Conservation (phyloP, 805 yeast species). For the Pichia nakasei region DNA sequence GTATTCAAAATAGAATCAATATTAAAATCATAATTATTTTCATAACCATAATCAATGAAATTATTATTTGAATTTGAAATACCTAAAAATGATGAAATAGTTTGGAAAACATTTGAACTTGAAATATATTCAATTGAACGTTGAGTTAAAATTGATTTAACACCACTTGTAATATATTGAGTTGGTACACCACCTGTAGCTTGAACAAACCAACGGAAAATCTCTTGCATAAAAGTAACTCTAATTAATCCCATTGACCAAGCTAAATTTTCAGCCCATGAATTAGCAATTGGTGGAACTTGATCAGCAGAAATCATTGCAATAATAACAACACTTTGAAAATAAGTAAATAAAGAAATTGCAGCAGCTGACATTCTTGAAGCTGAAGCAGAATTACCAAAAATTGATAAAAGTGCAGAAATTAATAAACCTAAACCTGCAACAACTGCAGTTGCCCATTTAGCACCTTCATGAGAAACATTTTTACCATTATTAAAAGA, state of each 20-base stretch:
- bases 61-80: conserved; percentile 8
- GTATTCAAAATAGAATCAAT: background rate
- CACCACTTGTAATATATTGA: conserved; percentile 50
- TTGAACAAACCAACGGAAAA: conserved; percentile 78
- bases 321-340: conserved; percentile 80
- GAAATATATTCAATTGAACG: conserved; percentile 25
- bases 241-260: conserved; percentile 93
- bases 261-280: conserved; percentile 87
- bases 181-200: conserved; percentile 85
- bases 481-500: conserved; percentile 70
- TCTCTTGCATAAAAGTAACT: conserved; percentile 72
- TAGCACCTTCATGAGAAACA: conserved; percentile 69
- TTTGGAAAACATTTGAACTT: conserved; percentile 14
- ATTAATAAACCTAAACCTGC: conserved; percentile 81
- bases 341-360: conserved; percentile 72
- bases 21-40: background rate
- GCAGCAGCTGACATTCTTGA: conserved; percentile 84
- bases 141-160: conserved; percentile 68
- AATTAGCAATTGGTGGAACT: conserved; percentile 85
- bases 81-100: conserved; percentile 13
- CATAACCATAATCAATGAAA: background rate
- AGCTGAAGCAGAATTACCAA: conserved; percentile 85
- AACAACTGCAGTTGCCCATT: conserved; percentile 90
- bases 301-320: conserved; percentile 78
- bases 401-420: conserved; percentile 74